Conservation (phyloP, 2,329 filamentous ascomycete genomes). For the Zymoseptoria crescenta region DNA sequence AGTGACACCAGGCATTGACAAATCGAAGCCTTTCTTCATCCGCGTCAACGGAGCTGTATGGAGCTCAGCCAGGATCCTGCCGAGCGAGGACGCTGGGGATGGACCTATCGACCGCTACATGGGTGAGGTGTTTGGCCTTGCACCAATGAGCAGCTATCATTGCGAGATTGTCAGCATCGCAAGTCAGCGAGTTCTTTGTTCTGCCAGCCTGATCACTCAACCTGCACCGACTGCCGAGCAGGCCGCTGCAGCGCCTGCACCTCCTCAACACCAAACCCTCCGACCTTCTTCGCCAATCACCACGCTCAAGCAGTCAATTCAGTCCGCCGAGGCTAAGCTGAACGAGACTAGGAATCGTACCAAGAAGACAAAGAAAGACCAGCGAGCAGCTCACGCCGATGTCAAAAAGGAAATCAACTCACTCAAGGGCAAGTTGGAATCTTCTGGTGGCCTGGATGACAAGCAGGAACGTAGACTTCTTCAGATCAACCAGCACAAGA, state of each 20-base stretch:
- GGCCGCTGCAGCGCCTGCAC: constrained; percentile 43
- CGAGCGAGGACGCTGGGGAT: constrained; percentile 19
- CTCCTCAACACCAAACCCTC: constrained; percentile 55
- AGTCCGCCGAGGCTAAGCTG: constrained; percentile 61
- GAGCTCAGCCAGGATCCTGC: constrained; percentile 66
- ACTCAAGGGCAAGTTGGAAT: constrained; percentile 57
- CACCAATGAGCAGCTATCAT: constrained; percentile 67
- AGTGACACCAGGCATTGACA: constrained; percentile 48
- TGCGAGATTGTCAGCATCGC: constrained; percentile 67
- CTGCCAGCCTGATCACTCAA: constrained; percentile 63
- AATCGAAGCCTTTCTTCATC: constrained; percentile 68
- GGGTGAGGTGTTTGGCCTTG: constrained; percentile 59
- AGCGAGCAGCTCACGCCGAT: constrained; percentile 59
- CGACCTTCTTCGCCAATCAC: constrained; percentile 70
- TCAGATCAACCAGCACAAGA: constrained; percentile 67
- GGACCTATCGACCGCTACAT: constrained; percentile 52
- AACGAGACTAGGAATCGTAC: constrained; percentile 61
- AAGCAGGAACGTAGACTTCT: constrained; percentile 66
- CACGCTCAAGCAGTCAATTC: constrained; percentile 68
- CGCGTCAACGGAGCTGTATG: constrained; percentile 71
- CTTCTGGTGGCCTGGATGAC: constrained; percentile 64
- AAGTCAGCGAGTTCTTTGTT: constrained; percentile 60
- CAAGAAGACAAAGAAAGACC: constrained; percentile 66
- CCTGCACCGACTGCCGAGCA: constrained; percentile 51
- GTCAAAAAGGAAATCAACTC: constrained; percentile 68